Evolutionary conservation across 176 grass and related monocot genomes (phyloP).

Genomic region (Aegilops tauschii): DNA sequence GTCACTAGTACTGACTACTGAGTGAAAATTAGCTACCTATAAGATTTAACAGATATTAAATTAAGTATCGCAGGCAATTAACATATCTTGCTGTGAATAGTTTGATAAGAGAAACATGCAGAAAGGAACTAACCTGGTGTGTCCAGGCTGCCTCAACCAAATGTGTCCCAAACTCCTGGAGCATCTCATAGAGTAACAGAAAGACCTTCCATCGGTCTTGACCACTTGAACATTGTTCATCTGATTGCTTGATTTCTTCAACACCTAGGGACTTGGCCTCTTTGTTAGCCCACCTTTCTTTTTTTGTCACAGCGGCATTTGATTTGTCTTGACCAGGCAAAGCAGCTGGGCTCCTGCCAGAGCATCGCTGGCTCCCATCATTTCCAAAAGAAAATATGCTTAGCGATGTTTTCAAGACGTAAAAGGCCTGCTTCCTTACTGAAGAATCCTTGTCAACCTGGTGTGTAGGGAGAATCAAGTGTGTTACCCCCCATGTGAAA

Average conservation of each 20-base stretch:
- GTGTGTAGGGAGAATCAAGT: neutral
- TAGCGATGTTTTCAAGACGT: conserved; percentile 73
- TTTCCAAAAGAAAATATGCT: conserved; percentile 45
- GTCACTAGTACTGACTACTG: neutral
- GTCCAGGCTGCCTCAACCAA: conserved; percentile 94
- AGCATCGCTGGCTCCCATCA: conserved; percentile 30
- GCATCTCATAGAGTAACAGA: conserved; percentile 88
- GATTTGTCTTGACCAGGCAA: conserved; percentile 18
- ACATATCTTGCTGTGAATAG: conserved; percentile 4
- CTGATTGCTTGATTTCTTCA: conserved; percentile 44
- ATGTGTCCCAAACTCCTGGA: conserved; percentile 95
- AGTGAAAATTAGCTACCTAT: neutral
- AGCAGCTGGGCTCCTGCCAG: conserved; percentile 30
- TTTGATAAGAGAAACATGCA: conserved; percentile 12
- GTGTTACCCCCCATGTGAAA: neutral
- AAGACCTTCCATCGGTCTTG: conserved; percentile 80
- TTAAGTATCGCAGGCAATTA: neutral
- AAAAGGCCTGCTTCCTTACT: conserved; percentile 84
- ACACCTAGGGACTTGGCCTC: conserved; percentile 85
- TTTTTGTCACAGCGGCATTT: conserved; percentile 52
- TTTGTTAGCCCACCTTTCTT: conserved; percentile 78
- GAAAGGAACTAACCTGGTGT: conserved; percentile 70
- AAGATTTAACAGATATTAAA: neutral
- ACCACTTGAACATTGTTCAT: conserved; percentile 49
- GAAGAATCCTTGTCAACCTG: conserved; percentile 85